These are phyloP conservation scores for Moesziomyces sp. DNA, from an alignment of 1,284 basidiomycete genomes.

Conservation along the genomic window DNA sequence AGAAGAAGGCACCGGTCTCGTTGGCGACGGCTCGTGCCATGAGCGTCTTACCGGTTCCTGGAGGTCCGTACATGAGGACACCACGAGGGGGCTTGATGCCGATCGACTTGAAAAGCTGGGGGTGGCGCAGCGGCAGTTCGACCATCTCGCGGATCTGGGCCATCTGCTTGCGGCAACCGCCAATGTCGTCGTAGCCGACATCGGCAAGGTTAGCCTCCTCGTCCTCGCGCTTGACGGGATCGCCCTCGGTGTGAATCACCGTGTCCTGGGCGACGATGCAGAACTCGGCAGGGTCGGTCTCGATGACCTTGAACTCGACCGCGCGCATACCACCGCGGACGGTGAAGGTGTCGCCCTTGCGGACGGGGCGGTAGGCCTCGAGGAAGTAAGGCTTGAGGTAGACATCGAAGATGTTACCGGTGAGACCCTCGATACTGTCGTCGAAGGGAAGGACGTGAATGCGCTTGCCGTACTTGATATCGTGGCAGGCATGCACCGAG, in stretches of 20 bases:
- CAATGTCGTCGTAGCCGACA: constrained; percentile 99
- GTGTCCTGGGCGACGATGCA: constrained; percentile 98
- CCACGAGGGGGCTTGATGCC: constrained; percentile 97
- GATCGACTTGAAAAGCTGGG: constrained; percentile 99
- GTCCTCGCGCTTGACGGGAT: constrained; percentile 97
- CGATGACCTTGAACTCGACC: constrained; percentile 98
- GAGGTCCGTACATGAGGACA: constrained; percentile 68
- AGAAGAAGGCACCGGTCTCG: constrained; percentile 99
- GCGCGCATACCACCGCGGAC: constrained; percentile 80
- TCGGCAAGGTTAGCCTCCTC: constrained; percentile 96
- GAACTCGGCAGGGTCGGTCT: constrained; percentile 89
- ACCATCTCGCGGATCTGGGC: constrained; percentile 99
- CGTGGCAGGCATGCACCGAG: constrained; percentile 92
- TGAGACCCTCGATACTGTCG: constrained; percentile 95
- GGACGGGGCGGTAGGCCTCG: constrained; percentile 94
- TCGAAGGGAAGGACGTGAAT: constrained; percentile 97
- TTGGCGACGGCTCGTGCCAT: constrained; percentile 99
- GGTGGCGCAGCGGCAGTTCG: constrained; percentile 95
- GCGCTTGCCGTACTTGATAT: constrained; percentile 99
- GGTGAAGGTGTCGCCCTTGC: constrained; percentile 98
- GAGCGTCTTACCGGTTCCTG: constrained; percentile 68
- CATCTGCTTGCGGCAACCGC: constrained; percentile 99
- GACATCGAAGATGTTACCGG: constrained; percentile 98
- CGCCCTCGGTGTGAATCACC: constrained; percentile 96
- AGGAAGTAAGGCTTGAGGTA: constrained; percentile 99